Conservation (phyloP, 768 basidiomycete species). For the Chalciporus pseudorubinellus region DNA sequence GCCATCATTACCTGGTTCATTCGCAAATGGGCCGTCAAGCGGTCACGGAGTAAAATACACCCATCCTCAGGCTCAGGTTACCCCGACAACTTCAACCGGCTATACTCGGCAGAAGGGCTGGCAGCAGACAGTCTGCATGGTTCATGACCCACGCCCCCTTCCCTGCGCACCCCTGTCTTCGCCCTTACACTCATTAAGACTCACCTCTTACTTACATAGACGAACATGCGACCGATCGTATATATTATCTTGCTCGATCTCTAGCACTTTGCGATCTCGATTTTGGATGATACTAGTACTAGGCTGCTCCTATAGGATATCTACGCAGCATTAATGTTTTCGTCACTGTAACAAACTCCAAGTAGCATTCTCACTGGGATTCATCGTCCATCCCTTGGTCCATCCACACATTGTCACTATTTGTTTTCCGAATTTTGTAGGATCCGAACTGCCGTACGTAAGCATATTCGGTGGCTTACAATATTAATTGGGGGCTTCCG, state of each 20-base stretch:
- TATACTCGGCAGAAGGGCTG: slow-evolving; percentile 16
- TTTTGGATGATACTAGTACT: too few relatives aligned
- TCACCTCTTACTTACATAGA: too few relatives aligned
- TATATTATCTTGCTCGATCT: too few relatives aligned
- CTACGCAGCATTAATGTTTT: too few relatives aligned
- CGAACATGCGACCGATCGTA: too few relatives aligned
- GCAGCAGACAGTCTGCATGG: neutral
- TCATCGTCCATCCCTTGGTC: neutral
- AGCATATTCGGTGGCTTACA: slow-evolving; percentile 19
- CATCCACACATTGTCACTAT: neutral
- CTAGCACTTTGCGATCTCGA: too few relatives aligned
- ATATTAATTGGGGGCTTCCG: neutral
- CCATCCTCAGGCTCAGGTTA: neutral
- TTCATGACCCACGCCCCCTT: too few relatives aligned
- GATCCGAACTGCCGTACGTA: slow-evolving; percentile 3
- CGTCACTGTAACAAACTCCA: too few relatives aligned
- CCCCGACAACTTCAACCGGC: slow-evolving; percentile 1
- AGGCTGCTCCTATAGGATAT: too few relatives aligned
- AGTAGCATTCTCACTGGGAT: too few relatives aligned
- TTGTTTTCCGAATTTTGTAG: neutral
- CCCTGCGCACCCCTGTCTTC: neutral
- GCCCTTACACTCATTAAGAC: neutral
- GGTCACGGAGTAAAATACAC: slow-evolving; percentile 22
- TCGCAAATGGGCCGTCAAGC: slow-evolving; percentile 45
- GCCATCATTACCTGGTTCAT: slow-evolving; percentile 45